Evolutionary conservation across 2,329 filamentous ascomycete genomes (phyloP).

Genomic region (Cercospora beticola): DNA sequence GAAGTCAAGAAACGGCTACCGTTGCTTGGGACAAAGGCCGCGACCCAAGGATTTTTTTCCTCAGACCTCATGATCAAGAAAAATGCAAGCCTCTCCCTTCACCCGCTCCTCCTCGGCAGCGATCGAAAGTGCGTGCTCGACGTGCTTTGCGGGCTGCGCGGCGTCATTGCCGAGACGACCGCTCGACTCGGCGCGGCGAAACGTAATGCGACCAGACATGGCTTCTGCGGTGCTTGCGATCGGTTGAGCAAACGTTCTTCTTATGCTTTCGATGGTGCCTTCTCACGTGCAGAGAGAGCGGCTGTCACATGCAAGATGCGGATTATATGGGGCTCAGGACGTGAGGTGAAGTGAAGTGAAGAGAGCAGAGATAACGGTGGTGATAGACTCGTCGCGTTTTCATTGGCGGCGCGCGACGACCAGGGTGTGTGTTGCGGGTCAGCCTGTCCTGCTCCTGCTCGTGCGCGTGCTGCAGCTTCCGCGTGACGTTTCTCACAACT

Average conservation of each 20-base stretch:
- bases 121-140: neutral
- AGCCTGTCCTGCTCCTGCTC: neutral
- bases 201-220: conserved; percentile 7
- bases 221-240: neutral
- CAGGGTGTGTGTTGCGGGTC: neutral
- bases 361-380: neutral
- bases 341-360: neutral
- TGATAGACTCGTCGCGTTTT: conserved; percentile 1
- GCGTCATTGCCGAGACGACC: conserved; percentile 4
- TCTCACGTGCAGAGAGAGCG: neutral
- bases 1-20: neutral
- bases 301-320: conserved; percentile 9
- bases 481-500: neutral
- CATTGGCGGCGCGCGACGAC: conserved; percentile 10
- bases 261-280: neutral
- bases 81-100: neutral
- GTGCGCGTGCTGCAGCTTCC: neutral
- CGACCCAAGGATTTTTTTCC: neutral
- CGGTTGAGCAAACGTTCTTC: neutral
- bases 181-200: neutral
- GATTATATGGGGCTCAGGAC: neutral
- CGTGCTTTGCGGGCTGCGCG: neutral
- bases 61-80: neutral
- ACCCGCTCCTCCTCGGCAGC: neutral
- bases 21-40: neutral